Base-by-base conservation (phyloP, 495 filamentous ascomycete species). In the Talaromyces adpressus region DNA sequence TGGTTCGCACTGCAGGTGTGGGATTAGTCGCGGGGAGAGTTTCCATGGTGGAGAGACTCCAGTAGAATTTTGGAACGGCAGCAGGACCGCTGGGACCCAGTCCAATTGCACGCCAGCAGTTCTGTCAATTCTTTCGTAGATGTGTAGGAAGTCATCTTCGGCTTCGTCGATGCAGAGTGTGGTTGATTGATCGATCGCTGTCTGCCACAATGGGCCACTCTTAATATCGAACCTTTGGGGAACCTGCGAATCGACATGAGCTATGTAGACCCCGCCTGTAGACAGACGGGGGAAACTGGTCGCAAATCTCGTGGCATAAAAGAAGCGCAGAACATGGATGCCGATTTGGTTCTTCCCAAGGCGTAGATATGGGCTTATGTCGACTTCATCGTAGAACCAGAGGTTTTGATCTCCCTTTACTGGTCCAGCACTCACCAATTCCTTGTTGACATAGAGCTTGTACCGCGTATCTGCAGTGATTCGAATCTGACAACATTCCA, bases 401-500 rank as follows among this genome's bases (percentile, higher is more conserved):
- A 61, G 61, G 9, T 63, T 61, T 16, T 54, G 65, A 51, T 71
- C 59, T 14, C 65, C 65, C 60, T 71, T 73, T 30, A 62, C 65
- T n/a, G 71, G 71, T 0, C 71, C 71, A 47, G 71, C 69, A 58
- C 63, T 67, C 53, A 68, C 64, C 2, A 64, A 39, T 7, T 61
- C 34, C 4, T 65, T 65, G 56, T 73, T 73, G 47, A 73, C 59
- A 60, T 62, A 73, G 0, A 73, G 67, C 12, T 66, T 63, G 53
- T 73, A 73, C 11, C 69, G 71, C 41, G 62, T 73, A 57, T 73
- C 71, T 11, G 71, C 71, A 14, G 71, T 70, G 20, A 73, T 62
- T 12, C 27, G 12, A 20, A 58, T 32, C 14, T 16, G 23, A 20
- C 8, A 58, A 27, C 14, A 54, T n/a, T 36, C 25, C 29, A 5